Evolutionary conservation across 2,329 filamentous ascomycete genomes (phyloP).

Genomic region (Venturia carpophila): DNA sequence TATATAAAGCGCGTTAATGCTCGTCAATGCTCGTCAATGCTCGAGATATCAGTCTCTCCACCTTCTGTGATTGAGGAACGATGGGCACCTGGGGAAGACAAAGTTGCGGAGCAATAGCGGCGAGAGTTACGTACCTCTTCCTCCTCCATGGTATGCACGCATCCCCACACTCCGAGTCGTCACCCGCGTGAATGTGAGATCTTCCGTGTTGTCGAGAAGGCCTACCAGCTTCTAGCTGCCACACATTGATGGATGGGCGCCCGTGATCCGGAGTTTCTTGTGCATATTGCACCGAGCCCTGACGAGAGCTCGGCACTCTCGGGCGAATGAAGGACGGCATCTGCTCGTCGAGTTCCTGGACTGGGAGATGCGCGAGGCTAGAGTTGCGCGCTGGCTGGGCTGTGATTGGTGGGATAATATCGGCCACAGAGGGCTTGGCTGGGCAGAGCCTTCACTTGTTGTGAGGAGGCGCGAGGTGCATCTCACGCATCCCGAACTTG

Average conservation of each 20-base stretch:
- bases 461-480: not conserved
- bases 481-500: not conserved
- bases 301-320: not conserved
- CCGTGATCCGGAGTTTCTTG: not conserved
- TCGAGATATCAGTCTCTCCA: too few species aligned
- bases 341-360: not conserved
- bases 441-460: not conserved
- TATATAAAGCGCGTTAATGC: not conserved
- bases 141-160: not conserved
- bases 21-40: too few species aligned
- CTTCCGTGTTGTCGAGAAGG: slow-evolving; percentile 1
- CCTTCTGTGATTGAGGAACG: not conserved
- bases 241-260: not conserved
- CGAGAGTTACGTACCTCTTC: not conserved
- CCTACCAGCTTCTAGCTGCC: not conserved
- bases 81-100: not conserved
- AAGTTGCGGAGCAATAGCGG: too few species aligned
- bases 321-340: not conserved
- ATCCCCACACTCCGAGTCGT: not conserved
- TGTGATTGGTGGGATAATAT: slow-evolving; percentile 6
- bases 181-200: not conserved
- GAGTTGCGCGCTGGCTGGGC: not conserved
- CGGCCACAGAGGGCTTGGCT: not conserved
- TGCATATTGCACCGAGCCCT: slow-evolving; percentile 10
- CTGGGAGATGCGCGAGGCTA: not conserved